Percentiles rank a stretch among this genome's conserved stretches.
Evolutionary conservation across 805 yeast genomes (phyloP).

Genomic region (Pichia paraexigua): DNA sequence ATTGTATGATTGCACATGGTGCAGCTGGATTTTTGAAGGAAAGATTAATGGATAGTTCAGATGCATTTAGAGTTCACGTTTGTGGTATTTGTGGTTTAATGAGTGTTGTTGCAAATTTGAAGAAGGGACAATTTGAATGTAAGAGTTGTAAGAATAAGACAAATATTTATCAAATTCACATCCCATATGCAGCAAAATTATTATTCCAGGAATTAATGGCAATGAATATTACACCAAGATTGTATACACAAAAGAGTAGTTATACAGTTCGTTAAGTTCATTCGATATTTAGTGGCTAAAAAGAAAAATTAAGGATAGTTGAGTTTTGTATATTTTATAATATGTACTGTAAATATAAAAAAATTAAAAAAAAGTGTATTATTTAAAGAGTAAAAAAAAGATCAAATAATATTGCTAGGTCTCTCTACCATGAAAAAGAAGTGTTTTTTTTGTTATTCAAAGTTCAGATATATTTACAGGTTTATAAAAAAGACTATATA

Average conservation of each 20-base stretch:
- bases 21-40: constrained; percentile 98
- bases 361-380: neutral
- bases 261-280: constrained; percentile 21
- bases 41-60: constrained; percentile 97
- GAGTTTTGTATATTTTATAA: neutral
- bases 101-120: constrained; percentile 95
- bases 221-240: constrained; percentile 95
- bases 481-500: neutral
- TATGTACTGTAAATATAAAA: constrained; percentile 1
- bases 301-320: neutral
- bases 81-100: constrained; percentile 98
- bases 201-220: constrained; percentile 99
- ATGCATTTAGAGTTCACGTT: constrained; percentile 95
- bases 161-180: constrained; percentile 93
- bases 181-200: constrained; percentile 97
- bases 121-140: constrained; percentile 97
- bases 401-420: neutral
- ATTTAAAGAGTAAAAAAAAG: neutral
- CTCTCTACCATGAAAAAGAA: too few relatives aligned
- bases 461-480: neutral
- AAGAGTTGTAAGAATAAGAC: constrained; percentile 98
- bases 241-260: constrained; percentile 69
- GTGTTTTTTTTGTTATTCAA: neutral
- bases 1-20: constrained; percentile 99
- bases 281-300: neutral